Evolutionary conservation across 768 basidiomycete species (phyloP), one percentile per base, ranked within the genome.

Genomic region (Suillus plorans): DNA sequence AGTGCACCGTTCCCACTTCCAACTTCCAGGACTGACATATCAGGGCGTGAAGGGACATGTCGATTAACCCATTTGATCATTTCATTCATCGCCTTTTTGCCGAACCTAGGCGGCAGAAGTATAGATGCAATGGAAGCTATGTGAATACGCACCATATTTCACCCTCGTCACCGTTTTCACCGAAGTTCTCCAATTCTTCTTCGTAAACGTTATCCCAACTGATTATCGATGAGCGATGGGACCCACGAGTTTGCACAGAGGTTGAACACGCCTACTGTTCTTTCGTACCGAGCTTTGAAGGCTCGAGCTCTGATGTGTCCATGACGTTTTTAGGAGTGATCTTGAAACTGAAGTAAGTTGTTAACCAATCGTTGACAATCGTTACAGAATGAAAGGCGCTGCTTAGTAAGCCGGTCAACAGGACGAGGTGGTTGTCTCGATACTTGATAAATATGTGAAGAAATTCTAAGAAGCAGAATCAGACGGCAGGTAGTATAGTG

Each of bases 131-230:
- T 60, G 58, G 8, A 58, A 56, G 41, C 41, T 18, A 34, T 18
- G 4, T 28, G 2, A 31, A 31, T 16, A 73, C 84, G 62, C 67
- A 92, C 93, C 93, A 95, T 31, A 92, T 81, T 75, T 95, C 93
- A 42, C 93, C 93, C 74, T 93, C 91, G 71, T 94, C 91, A 22
- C 90, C 89, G 37, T 87, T 85, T 60, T 92, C 93, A 37, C 86
- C 78, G 66, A 92, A 94, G 70, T 91, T 90, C 44, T 72, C 73
- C 39, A 94, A 76, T 70, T 95, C 93, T 49, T 82, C 80, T 45
- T 86, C 79, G 74, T 94, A 95, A 9, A 91, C 87, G 50, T 80
- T 69, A 71, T 94, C 90, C 93, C 93, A 94, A 73, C 92, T 94
- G 68, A 41, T 53, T 36, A 28, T 28, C 52, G 36, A 36, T 53